Conservation (phyloP, 371 early-diverging fungal genomes). For the Zychaea mexicana region DNA sequence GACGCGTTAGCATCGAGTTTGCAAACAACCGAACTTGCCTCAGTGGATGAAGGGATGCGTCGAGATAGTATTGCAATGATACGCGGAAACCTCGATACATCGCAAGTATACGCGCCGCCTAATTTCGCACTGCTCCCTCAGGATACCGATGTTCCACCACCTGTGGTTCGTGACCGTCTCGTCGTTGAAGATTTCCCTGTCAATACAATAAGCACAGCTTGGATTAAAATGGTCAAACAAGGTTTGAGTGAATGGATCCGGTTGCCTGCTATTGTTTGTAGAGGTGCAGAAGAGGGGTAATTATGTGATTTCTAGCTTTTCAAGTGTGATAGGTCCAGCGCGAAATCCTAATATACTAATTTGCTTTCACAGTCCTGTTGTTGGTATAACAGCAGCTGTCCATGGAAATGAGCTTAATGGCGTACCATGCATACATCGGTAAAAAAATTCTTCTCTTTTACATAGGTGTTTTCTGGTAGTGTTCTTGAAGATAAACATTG, state of each 20-base stretch:
- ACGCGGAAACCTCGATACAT: constrained; percentile 45
- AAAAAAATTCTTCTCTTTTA: too few species aligned
- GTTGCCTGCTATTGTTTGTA: constrained; percentile 69
- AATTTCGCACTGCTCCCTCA: constrained; percentile 37
- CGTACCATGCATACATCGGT: constrained; percentile 87
- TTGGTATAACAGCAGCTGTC: constrained; percentile 71
- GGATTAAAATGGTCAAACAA: constrained; percentile 78
- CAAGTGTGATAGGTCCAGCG: background rate
- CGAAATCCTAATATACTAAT: background rate
- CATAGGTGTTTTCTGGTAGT: background rate
- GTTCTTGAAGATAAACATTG: background rate
- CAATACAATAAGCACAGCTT: constrained; percentile 65
- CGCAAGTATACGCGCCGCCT: constrained; percentile 63
- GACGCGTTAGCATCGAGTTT: constrained; percentile 27
- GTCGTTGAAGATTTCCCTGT: constrained; percentile 68
- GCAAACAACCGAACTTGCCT: constrained; percentile 5
- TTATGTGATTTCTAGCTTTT: background rate
- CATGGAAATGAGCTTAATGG: constrained; percentile 95
- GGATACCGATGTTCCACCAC: constrained; percentile 72
- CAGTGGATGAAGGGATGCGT: constrained; percentile 15
- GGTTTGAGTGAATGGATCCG: constrained; percentile 70
- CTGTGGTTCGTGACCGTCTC: constrained; percentile 61
- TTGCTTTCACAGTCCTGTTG: constrained; percentile 37
- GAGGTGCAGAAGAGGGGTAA: constrained; percentile 63
- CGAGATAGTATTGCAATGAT: constrained; percentile 31